Percentiles rank a stretch among this genome's conserved stretches.
Evolutionary conservation across 257 asterid genomes (phyloP).

Genomic region (Capsicum rhomboideum): DNA sequence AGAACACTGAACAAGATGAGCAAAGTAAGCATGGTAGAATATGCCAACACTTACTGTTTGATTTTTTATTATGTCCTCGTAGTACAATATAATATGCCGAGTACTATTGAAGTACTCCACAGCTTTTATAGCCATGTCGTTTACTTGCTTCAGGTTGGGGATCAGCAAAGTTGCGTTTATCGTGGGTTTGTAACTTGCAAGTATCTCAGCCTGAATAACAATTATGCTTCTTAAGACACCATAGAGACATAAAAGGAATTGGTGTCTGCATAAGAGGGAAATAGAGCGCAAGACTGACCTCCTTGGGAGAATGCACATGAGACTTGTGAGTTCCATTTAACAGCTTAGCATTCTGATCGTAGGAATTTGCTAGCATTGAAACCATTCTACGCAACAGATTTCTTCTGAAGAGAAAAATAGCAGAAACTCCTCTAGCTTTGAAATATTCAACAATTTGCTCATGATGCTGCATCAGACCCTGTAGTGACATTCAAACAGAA

Average conservation of each 20-base stretch:
- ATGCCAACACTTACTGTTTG: constrained; percentile 48
- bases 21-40: background rate
- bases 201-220: constrained; percentile 65
- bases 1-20: background rate
- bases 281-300: constrained; percentile 33
- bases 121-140: constrained; percentile 54
- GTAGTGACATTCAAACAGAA: constrained; percentile 16
- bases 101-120: constrained; percentile 72
- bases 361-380: constrained; percentile 82
- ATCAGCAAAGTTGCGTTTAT: constrained; percentile 57
- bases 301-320: constrained; percentile 73
- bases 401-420: constrained; percentile 82
- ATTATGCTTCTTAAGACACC: background rate
- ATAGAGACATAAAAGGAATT: background rate
- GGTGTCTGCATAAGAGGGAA: background rate
- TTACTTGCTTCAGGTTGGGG: constrained; percentile 67
- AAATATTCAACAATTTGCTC: constrained; percentile 73
- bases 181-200: constrained; percentile 76
- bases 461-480: constrained; percentile 86
- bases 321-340: constrained; percentile 96
- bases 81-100: constrained; percentile 68
- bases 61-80: constrained; percentile 73
- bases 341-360: constrained; percentile 74
- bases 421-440: constrained; percentile 71
- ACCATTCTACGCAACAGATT: constrained; percentile 84